Conservation (phyloP, 1,284 basidiomycete genomes). For the Papiliotrema laurentii region DNA sequence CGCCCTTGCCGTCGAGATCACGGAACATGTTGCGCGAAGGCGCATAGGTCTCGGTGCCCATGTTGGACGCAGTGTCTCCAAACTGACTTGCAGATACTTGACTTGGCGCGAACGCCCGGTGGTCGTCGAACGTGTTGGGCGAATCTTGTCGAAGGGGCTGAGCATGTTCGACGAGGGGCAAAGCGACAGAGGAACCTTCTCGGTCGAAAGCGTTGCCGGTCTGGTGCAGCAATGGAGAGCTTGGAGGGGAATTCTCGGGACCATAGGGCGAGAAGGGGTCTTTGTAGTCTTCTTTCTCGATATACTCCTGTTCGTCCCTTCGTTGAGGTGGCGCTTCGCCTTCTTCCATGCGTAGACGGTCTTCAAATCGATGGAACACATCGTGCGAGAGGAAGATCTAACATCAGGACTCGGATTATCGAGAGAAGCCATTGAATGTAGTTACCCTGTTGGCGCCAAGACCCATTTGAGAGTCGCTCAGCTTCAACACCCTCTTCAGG, state of each 20-base stretch:
- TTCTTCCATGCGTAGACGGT: slow-evolving; percentile 74
- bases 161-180: slow-evolving; percentile 67
- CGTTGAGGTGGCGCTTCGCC: slow-evolving; percentile 71
- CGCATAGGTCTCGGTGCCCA: slow-evolving; percentile 84
- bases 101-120: slow-evolving; percentile 55
- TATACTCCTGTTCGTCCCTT: slow-evolving; percentile 47
- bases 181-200: slow-evolving; percentile 50
- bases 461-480: slow-evolving; percentile 67
- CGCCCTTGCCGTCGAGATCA: slow-evolving; percentile 64
- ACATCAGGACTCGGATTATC: neutral
- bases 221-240: slow-evolving; percentile 48
- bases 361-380: slow-evolving; percentile 86
- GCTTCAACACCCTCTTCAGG: slow-evolving; percentile 61
- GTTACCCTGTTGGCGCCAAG: slow-evolving; percentile 73
- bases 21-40: slow-evolving; percentile 94
- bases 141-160: slow-evolving; percentile 64
- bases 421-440: too few species aligned
- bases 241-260: slow-evolving; percentile 49
- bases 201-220: slow-evolving; percentile 49
- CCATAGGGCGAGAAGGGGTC: slow-evolving; percentile 72
- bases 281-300: slow-evolving; percentile 58
- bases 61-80: slow-evolving; percentile 71
- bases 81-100: slow-evolving; percentile 63
- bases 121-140: slow-evolving; percentile 63
- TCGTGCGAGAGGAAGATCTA: slow-evolving; percentile 85